These are phyloP conservation scores for Rhodotorula paludigena DNA, from an alignment of 768 basidiomycete species.

Conservation along the genomic window DNA sequence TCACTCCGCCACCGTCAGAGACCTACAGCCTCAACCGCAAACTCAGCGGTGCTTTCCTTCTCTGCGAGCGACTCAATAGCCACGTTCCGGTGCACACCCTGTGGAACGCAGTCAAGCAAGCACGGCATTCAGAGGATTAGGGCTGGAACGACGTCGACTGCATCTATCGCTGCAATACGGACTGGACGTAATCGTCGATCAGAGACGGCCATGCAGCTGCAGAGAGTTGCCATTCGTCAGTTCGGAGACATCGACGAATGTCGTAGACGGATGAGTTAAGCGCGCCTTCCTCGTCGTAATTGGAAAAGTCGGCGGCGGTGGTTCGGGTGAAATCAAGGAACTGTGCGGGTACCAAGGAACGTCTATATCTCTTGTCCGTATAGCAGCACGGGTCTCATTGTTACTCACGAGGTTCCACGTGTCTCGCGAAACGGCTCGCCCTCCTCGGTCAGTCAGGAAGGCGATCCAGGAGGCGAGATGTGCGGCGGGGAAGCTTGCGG, in stretches of 20 bases:
- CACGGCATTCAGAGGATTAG: neutral
- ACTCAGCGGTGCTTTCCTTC: conserved; percentile 51
- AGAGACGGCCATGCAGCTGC: conserved; percentile 80
- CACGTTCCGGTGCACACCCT: conserved; percentile 65
- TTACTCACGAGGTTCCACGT: conserved; percentile 34
- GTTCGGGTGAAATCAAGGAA: conserved; percentile 53
- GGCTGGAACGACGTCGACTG: too few species aligned
- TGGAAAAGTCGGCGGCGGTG: conserved; percentile 66
- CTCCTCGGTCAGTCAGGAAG: conserved; percentile 62
- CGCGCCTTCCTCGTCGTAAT: conserved; percentile 75
- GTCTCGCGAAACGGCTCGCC: conserved; percentile 58
- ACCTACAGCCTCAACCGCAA: conserved; percentile 87
- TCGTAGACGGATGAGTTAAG: conserved; percentile 44
- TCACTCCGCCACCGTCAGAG: conserved; percentile 88
- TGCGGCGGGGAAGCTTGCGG: neutral
- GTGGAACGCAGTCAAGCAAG: conserved; percentile 48
- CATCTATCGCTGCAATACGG: too few species aligned
- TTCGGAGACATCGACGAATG: neutral
- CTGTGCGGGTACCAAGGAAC: too few species aligned
- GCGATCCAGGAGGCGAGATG: conserved; percentile 70
- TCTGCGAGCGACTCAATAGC: conserved; percentile 61
- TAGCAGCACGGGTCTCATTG: neutral
- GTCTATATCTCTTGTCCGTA: too few species aligned
- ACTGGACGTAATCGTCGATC: conserved; percentile 77
- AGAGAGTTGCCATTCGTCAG: neutral